These are phyloP conservation scores for Gossypium gossypioides DNA, from an alignment of 441 rosid genomes.

Conservation along the genomic window DNA sequence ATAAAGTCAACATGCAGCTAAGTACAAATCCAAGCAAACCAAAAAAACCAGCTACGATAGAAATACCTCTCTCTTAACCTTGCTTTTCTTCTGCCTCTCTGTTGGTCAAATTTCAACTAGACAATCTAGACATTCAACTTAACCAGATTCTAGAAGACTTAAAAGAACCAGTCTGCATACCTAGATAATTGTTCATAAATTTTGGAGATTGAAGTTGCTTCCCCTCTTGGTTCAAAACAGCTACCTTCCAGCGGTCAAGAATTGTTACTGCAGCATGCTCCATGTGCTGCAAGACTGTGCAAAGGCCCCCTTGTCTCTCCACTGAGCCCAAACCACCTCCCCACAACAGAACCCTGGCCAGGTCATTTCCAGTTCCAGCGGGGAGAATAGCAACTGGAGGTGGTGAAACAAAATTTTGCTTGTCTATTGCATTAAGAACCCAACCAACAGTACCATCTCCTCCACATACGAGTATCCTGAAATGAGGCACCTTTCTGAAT, in stretches of 20 bases:
- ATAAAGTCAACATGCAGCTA: background rate
- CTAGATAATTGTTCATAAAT: slow-evolving; percentile 93
- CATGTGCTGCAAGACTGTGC: slow-evolving; percentile 59
- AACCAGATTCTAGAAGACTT: background rate
- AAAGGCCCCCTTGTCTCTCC: slow-evolving; percentile 91
- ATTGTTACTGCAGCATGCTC: slow-evolving; percentile 93
- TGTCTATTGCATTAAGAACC: slow-evolving; percentile 88
- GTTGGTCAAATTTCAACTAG: background rate
- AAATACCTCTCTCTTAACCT: background rate
- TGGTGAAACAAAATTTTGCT: slow-evolving; percentile 85
- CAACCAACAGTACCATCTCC: slow-evolving; percentile 99
- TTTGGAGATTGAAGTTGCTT: slow-evolving; percentile 62
- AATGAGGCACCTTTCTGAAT: slow-evolving; percentile 90
- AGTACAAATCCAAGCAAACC: background rate
- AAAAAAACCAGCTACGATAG: background rate
- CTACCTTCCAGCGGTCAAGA: slow-evolving; percentile 92
- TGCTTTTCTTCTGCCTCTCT: background rate
- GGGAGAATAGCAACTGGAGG: slow-evolving; percentile 97
- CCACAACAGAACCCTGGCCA: slow-evolving; percentile 88
- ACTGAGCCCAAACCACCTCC: slow-evolving; percentile 89
- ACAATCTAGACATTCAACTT: slow-evolving; percentile 3
- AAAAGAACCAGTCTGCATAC: slow-evolving; percentile 24
- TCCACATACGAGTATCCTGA: slow-evolving; percentile 89
- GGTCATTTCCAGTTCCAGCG: slow-evolving; percentile 98
- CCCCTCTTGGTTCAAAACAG: slow-evolving; percentile 51